These are phyloP conservation scores for Eragrostis tef DNA, from an alignment of 202 grass and related monocot species.

Conservation along the genomic window DNA sequence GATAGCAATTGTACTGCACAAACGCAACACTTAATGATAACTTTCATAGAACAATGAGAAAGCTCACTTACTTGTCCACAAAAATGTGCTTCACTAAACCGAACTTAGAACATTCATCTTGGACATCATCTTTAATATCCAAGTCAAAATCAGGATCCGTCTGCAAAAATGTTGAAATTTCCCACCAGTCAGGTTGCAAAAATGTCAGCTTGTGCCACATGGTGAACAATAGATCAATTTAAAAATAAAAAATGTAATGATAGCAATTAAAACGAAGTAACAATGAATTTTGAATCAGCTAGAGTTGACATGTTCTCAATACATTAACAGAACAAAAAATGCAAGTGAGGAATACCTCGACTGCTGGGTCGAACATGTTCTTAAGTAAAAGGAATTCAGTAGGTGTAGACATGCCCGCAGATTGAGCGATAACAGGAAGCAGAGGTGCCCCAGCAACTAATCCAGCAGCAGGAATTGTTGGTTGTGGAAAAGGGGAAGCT, in stretches of 20 bases:
- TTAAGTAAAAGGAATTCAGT: conserved; percentile 88
- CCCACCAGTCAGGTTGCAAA: conserved; percentile 2
- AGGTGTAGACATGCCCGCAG: conserved; percentile 56
- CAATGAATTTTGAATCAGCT: conserved; percentile 16
- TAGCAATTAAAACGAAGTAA: neutral
- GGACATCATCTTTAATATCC: conserved; percentile 97
- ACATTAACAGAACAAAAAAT: neutral
- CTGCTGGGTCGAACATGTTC: conserved; percentile 97
- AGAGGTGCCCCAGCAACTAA: conserved; percentile 58
- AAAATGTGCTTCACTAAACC: conserved; percentile 86
- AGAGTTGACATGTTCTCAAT: neutral
- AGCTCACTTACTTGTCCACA: conserved; percentile 83
- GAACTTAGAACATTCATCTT: conserved; percentile 93
- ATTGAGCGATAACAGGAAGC: conserved; percentile 58
- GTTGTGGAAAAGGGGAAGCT: conserved; percentile 54
- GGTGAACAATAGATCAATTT: neutral
- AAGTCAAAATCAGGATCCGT: conserved; percentile 98
- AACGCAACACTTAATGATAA: neutral
- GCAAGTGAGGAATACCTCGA: conserved; percentile 62
- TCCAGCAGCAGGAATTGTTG: conserved; percentile 57
- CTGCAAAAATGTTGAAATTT: conserved; percentile 50
- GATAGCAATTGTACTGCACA: neutral
- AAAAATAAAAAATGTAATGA: neutral
- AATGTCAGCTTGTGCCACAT: neutral
- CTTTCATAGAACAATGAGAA: neutral